Conservation (phyloP, 768 basidiomycete species). For the Hericium alpestre region DNA sequence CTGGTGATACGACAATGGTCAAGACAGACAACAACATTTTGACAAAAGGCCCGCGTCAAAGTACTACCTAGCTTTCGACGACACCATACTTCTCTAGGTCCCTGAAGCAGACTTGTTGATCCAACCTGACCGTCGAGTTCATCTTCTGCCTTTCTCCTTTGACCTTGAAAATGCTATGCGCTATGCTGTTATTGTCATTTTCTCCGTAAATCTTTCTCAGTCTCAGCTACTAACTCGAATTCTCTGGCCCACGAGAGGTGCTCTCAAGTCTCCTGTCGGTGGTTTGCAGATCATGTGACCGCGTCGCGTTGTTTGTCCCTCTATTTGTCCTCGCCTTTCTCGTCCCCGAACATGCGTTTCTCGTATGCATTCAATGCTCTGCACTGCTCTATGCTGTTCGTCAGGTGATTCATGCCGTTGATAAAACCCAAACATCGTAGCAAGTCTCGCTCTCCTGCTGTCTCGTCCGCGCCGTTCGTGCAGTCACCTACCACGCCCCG, state of each 20-base stretch:
- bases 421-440: constrained; percentile 8
- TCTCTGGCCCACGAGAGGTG: not conserved
- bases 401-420: constrained; percentile 7
- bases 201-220: not conserved
- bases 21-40: too few species aligned
- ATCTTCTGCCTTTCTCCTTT: not conserved
- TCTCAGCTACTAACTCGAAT: not conserved
- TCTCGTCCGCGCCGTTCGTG: constrained; percentile 6
- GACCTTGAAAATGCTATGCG: not conserved
- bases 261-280: not conserved
- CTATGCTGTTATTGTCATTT: not conserved
- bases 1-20: too few species aligned
- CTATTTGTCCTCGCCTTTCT: constrained; percentile 2
- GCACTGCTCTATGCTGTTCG: too few species aligned
- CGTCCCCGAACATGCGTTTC: not conserved
- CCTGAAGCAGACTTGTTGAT: not conserved
- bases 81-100: too few species aligned
- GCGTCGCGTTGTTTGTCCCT: constrained; percentile 6
- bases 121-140: not conserved
- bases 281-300: constrained; percentile 4
- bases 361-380: not conserved
- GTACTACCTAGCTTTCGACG: too few species aligned
- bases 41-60: too few species aligned
- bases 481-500: constrained; percentile 12
- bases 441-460: constrained; percentile 10